Conservation (phyloP, 1,284 basidiomycete species). For the Flammula alnicola region DNA sequence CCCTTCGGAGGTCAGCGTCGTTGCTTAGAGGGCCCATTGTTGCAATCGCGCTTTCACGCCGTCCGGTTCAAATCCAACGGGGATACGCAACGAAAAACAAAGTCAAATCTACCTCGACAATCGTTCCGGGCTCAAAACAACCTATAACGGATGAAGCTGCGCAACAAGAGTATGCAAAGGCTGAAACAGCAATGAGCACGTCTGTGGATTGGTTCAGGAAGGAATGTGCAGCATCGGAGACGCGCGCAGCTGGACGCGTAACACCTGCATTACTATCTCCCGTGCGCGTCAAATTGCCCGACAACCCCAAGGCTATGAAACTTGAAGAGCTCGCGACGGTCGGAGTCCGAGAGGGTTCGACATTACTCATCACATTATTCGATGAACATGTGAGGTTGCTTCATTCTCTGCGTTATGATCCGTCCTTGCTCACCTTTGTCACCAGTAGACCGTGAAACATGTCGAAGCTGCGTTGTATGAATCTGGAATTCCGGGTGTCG, state of each 20-base stretch:
- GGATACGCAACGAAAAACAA: slow-evolving; percentile 39
- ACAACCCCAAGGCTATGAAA: slow-evolving; percentile 40
- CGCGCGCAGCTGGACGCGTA: slow-evolving; percentile 74
- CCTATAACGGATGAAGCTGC: slow-evolving; percentile 54
- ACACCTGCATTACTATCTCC: slow-evolving; percentile 72
- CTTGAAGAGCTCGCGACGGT: slow-evolving; percentile 78
- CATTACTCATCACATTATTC: slow-evolving; percentile 72
- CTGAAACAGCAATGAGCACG: slow-evolving; percentile 65
- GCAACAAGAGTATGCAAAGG: slow-evolving; percentile 58
- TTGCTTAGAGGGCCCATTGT: background rate
- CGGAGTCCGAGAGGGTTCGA: slow-evolving; percentile 76
- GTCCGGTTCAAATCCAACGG: slow-evolving; percentile 17
- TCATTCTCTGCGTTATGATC: slow-evolving; percentile 5
- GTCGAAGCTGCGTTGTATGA: slow-evolving; percentile 75
- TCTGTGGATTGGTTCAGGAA: slow-evolving; percentile 73
- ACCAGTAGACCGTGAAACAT: slow-evolving; percentile 69
- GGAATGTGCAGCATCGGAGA: slow-evolving; percentile 68
- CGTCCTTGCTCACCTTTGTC: slow-evolving; percentile 18
- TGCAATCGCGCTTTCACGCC: background rate
- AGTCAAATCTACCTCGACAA: slow-evolving; percentile 51
- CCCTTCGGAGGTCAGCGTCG: slow-evolving; percentile 1
- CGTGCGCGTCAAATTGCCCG: slow-evolving; percentile 61
- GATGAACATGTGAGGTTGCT: slow-evolving; percentile 65
- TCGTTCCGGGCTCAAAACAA: slow-evolving; percentile 62
- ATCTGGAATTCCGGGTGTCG: slow-evolving; percentile 69